Evolutionary conservation across 2,329 filamentous ascomycete species (phyloP), one percentile per base, ranked within the genome.

Genomic region (Biscogniauxia sp.): DNA sequence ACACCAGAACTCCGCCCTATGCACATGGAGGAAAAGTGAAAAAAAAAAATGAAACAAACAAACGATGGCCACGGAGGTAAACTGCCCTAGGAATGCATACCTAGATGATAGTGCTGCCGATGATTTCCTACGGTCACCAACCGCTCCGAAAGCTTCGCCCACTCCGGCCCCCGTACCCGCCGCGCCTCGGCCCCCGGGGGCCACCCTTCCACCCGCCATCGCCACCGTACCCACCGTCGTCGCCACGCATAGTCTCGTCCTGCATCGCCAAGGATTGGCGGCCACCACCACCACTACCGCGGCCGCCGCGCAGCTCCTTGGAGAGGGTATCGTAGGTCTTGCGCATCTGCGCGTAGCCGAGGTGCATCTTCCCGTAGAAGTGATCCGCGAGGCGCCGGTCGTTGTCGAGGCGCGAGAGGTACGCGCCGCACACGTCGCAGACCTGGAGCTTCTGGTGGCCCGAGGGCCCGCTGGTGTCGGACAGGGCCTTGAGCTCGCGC

Each of bases 341-440:
- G 69, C 95, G 87, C 95, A 99, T 99, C 78, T 97, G 92, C 17
- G 95, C 95, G 74, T 98, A 99, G 0, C 95, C 95, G 60, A 99
- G 79, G 73, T 99, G 95, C 95, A 99, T 99, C 82, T 99, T 99
- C 20, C 95, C 95, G 76, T 97, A 98, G 74, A 99, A 99, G 76
- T 99, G 95, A 74, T 99, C 95, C 20, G 95, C 95, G 72, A 99
- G 76, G 28, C 95, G 85, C 41, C 95, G 86, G 75, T 99, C 95
- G 73, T 99, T 99, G 74, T 99, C 95, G 32, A 99, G 84, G 20
- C 95, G 82, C 64, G 88, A 93, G 45, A 99, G 84, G 75, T 98
- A 99, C 5, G 95, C 95, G 64, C 95, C 95, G 76, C 95, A 99
- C 0, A 98, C 95, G 77, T 99, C 95, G 82, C 95, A 99, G 53